These are phyloP conservation scores for Rhodotorula sp. DNA, from an alignment of 1,284 basidiomycete species.

Conservation along the genomic window DNA sequence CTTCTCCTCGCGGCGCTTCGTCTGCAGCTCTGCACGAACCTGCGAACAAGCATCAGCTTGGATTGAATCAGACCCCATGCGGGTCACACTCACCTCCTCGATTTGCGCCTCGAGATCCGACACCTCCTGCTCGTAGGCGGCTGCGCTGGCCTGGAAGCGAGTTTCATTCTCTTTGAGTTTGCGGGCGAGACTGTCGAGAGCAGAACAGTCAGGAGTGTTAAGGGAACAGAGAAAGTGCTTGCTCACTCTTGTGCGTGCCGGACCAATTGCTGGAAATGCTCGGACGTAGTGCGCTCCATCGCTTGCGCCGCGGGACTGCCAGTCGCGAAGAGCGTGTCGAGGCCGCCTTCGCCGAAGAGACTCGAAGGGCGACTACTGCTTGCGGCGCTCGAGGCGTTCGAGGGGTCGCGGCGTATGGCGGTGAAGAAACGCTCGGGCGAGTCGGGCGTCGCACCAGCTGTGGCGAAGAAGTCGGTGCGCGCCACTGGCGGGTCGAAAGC, in stretches of 20 bases:
- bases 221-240: background rate
- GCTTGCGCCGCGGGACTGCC: background rate
- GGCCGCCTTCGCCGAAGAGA: conserved; percentile 21
- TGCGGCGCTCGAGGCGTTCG: conserved; percentile 8
- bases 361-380: conserved; percentile 15
- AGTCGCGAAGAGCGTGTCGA: conserved; percentile 1
- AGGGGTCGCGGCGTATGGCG: conserved; percentile 10
- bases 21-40: conserved; percentile 60
- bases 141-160: conserved; percentile 24
- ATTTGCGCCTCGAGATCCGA: conserved; percentile 35
- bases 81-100: conserved; percentile 22
- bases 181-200: conserved; percentile 13
- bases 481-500: background rate
- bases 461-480: conserved; percentile 8
- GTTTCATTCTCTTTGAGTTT: conserved; percentile 35
- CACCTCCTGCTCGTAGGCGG: conserved; percentile 30
- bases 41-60: background rate
- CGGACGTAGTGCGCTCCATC: conserved; percentile 3
- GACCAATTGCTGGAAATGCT: conserved; percentile 29
- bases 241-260: conserved; percentile 30
- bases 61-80: too few relatives aligned
- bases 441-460: conserved; percentile 4
- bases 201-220: background rate
- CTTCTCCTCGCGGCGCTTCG: conserved; percentile 80
- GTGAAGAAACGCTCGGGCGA: conserved; percentile 17